Evolutionary conservation across 306 rosid genomes (phyloP).

Genomic region (Luffa aegyptiaca): DNA sequence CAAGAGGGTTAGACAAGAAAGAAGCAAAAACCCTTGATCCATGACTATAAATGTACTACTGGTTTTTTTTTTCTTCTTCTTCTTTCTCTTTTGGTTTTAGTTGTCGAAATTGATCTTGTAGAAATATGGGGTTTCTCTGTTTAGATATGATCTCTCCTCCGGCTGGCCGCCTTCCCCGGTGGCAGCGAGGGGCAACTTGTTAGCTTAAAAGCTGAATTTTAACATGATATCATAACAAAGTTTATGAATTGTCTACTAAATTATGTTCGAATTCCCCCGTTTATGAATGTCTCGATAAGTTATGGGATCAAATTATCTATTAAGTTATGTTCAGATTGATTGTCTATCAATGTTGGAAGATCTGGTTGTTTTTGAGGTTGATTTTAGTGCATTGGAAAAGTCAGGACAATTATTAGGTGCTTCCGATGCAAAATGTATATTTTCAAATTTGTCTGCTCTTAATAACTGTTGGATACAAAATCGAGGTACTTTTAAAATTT

Average conservation of each 20-base stretch:
- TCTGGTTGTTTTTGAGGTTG: neutral
- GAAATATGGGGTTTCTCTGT: neutral
- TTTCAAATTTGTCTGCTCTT: no score
- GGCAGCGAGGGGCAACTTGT: neutral
- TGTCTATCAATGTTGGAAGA: no score
- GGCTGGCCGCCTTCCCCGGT: neutral
- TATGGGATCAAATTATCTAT: no score
- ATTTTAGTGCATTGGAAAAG: neutral
- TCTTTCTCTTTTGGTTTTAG: neutral
- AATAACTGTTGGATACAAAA: no score
- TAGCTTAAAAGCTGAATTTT: neutral
- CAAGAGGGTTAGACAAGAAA: conserved; percentile 32
- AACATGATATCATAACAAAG: conserved; percentile 1
- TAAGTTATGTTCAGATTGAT: no score
- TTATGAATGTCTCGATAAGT: no score
- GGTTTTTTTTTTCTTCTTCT: neutral
- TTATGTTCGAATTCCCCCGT: neutral
- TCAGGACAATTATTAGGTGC: no score
- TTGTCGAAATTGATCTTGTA: neutral
- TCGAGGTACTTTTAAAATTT: no score
- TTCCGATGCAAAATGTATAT: no score
- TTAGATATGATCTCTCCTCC: neutral
- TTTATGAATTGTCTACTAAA: neutral
- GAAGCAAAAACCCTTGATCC: neutral
- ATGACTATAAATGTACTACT: neutral